Base-by-base conservation (phyloP, 352 stramenopile genomes). In the Pythium oligandrum region DNA sequence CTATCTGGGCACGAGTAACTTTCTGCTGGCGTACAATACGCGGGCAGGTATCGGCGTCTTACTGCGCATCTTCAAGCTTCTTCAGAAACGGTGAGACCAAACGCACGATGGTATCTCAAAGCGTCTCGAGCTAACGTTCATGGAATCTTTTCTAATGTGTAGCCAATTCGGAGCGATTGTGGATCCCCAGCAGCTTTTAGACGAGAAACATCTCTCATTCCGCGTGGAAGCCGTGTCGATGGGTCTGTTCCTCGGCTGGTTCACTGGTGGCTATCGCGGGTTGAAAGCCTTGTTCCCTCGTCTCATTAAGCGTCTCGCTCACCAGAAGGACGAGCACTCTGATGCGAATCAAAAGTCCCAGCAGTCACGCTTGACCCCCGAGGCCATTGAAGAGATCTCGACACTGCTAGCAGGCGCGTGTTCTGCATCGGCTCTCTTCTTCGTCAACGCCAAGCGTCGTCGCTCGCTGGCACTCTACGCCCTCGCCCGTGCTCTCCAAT, bases 1-100 rank as follows among this genome's bases (percentile, higher is more conserved):
- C 35, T 75, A 80, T 30, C 61, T 90, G 1, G 83, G 83, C 48
- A 88, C 78, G 12, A 78, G 71, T 63, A 95, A 95, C 65, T 95
- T 95, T 44, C 49, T 95, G 17, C 57, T 95, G 35, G 83, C 80
- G 10, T 95, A 95, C 69, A 95, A 95, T 67, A 86, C 83, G 31
- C 86, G 86, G 55, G 83, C 82, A 1, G 83, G 83, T 47, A 88
- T 95, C 50, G 72, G 78, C 33, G 64, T 85, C 11, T 55, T 93
- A 39, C 55, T 93, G 55, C 76, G 81, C 42, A 66, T 91, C 47
- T 71, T 93, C 36, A 75, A 77, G 57, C 54, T 93, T 32, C 59
- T 90, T 44, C 70, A 78, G 39, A 74, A 73, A 40, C 72, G 67
- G 69, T 81, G 38, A 12, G 38, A 12, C 38, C 38, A 12, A 42